Conservation (phyloP, 257 asterid genomes). For the Solanum gandarillasii region DNA sequence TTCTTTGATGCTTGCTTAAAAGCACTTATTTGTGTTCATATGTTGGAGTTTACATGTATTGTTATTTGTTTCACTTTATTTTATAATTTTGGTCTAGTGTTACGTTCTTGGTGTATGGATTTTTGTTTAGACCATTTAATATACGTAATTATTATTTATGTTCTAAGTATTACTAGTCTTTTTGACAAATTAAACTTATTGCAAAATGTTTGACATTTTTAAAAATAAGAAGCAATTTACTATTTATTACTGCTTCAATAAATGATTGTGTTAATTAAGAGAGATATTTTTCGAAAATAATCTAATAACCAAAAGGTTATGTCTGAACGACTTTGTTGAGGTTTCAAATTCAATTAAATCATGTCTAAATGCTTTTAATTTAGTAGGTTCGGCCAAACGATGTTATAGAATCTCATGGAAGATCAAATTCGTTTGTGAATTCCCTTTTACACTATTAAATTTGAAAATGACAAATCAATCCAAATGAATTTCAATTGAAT, state of each 20-base stretch:
- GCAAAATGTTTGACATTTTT: not conserved
- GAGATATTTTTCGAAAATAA: not conserved
- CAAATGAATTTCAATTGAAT: no score
- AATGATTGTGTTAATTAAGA: not conserved
- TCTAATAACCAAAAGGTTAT: not conserved
- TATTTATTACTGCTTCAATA: not conserved
- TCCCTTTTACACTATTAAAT: not conserved
- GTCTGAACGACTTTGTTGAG: no score
- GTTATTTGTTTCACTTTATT: not conserved
- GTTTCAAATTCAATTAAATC: no score
- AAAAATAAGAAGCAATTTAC: not conserved
- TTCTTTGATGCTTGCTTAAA: slow-evolving; percentile 26
- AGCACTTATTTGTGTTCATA: not conserved
- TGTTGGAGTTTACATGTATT: not conserved
- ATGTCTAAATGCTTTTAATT: no score
- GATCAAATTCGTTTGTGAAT: not conserved
- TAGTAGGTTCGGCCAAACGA: no score
- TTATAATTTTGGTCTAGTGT: not conserved
- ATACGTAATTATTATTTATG: not conserved
- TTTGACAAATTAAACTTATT: not conserved
- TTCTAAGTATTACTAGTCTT: not conserved
- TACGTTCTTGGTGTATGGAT: not conserved
- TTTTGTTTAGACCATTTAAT: not conserved
- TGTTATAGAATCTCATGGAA: no score
- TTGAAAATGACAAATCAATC: no score